These are phyloP conservation scores for Lactarius tabidus DNA, from an alignment of 768 basidiomycete genomes.

Conservation along the genomic window DNA sequence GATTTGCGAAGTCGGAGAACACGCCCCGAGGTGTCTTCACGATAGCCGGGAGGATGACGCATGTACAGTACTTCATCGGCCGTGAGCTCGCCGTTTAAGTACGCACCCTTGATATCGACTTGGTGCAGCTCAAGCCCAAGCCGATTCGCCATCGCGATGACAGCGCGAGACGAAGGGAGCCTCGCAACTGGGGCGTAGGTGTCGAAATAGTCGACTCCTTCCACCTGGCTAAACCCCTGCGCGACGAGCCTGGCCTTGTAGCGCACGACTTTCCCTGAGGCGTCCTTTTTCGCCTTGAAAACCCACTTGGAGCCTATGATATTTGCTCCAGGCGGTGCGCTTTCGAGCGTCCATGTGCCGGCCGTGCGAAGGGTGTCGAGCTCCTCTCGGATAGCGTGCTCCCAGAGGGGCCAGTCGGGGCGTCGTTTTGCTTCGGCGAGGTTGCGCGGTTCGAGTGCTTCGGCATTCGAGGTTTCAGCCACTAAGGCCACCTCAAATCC, in stretches of 20 bases:
- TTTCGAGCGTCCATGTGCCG: background rate
- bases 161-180: slow-evolving; percentile 15
- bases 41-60: too few relatives aligned
- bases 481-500: too few relatives aligned
- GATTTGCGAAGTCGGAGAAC: too few relatives aligned
- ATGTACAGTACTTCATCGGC: slow-evolving; percentile 35
- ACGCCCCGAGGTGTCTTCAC: too few relatives aligned
- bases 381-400: too few relatives aligned
- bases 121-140: slow-evolving; percentile 31
- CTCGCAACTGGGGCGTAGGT: slow-evolving; percentile 28
- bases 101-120: slow-evolving; percentile 43
- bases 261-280: slow-evolving; percentile 26
- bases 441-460: too few relatives aligned
- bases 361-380: too few relatives aligned
- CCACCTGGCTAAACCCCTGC: slow-evolving; percentile 35
- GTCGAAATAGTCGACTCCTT: slow-evolving; percentile 34
- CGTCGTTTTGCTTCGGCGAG: too few relatives aligned
- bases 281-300: slow-evolving; percentile 33
- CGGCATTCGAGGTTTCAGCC: too few relatives aligned
- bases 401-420: too few relatives aligned
- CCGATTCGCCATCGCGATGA: slow-evolving; percentile 38
- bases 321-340: background rate
- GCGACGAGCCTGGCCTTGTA: slow-evolving; percentile 38
- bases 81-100: slow-evolving; percentile 38
- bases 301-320: slow-evolving; percentile 30